These are phyloP conservation scores for Cladophialophora psammophila DNA, from an alignment of 2,329 filamentous ascomycete species.

Conservation along the genomic window DNA sequence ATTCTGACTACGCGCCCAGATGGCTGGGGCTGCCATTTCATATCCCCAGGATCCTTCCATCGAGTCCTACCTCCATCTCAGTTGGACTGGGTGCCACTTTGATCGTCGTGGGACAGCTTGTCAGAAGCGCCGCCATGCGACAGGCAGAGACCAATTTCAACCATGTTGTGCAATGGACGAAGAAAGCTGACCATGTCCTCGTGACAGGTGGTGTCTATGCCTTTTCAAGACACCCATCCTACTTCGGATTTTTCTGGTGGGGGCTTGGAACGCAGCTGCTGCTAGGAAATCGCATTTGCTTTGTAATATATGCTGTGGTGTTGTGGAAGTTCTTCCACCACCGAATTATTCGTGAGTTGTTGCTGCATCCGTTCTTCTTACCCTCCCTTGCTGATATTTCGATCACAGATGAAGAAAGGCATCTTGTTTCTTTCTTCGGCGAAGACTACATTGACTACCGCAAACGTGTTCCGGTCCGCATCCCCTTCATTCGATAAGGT, in stretches of 20 bases:
- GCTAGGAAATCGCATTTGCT: conserved; percentile 82
- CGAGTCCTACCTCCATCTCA: conserved; percentile 32
- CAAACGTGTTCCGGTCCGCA: conserved; percentile 74
- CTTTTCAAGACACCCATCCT: conserved; percentile 81
- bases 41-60: conserved; percentile 45
- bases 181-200: conserved; percentile 76
- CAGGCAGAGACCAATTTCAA: conserved; percentile 93
- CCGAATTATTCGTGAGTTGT: conserved; percentile 69
- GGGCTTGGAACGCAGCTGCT: conserved; percentile 91
- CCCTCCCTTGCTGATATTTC: conserved; percentile 23
- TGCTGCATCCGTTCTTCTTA: not conserved
- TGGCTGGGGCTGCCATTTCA: conserved; percentile 35
- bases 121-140: conserved; percentile 84
- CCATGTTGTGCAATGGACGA: conserved; percentile 73
- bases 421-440: conserved; percentile 82
- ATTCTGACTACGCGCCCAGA: conserved; percentile 25
- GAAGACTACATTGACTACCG: conserved; percentile 80
- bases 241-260: conserved; percentile 99
- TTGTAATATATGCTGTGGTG: conserved; percentile 74
- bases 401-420: conserved; percentile 73
- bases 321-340: conserved; percentile 84
- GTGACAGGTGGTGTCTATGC: conserved; percentile 83
- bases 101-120: conserved; percentile 73
- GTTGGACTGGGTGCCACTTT: conserved; percentile 67
- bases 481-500: conserved; percentile 72